These are phyloP conservation scores for Agrostemma githago DNA, from an alignment of 148 eudicot species.

Conservation along the genomic window DNA sequence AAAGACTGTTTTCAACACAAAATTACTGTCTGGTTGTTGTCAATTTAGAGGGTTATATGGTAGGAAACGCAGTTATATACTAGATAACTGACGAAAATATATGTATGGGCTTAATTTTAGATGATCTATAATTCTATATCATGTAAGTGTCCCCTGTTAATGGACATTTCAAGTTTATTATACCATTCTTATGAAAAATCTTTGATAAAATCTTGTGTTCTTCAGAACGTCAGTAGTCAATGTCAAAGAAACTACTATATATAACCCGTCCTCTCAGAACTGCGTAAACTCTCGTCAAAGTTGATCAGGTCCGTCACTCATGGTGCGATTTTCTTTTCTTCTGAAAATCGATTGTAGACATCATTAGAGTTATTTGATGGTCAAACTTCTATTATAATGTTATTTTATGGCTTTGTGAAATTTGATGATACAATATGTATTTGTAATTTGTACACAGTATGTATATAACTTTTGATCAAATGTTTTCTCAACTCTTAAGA, in stretches of 20 bases:
- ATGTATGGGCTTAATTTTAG: conserved; percentile 89
- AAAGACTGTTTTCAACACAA: background rate
- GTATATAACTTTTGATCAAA: no score
- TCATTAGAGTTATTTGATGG: background rate
- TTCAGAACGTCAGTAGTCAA: conserved; percentile 45
- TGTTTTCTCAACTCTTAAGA: no score
- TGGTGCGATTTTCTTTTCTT: background rate
- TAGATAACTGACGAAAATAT: conserved; percentile 79
- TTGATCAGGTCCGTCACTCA: conserved; percentile 39
- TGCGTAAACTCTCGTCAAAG: conserved; percentile 51
- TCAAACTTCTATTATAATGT: no score
- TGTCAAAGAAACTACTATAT: conserved; percentile 69
- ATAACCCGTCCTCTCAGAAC: conserved; percentile 28
- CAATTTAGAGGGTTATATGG: conserved; percentile 80
- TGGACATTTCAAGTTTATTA: background rate
- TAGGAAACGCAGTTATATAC: conserved; percentile 91
- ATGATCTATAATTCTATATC: conserved; percentile 38
- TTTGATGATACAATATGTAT: no score
- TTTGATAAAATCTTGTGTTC: background rate
- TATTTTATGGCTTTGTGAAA: no score
- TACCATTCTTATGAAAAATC: background rate
- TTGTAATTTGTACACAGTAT: no score
- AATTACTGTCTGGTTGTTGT: background rate
- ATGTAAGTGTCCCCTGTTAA: conserved; percentile 29
- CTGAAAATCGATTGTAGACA: background rate